These are phyloP conservation scores for Mortierella sp. DNA, from an alignment of 371 early-diverging fungal species.

Conservation along the genomic window DNA sequence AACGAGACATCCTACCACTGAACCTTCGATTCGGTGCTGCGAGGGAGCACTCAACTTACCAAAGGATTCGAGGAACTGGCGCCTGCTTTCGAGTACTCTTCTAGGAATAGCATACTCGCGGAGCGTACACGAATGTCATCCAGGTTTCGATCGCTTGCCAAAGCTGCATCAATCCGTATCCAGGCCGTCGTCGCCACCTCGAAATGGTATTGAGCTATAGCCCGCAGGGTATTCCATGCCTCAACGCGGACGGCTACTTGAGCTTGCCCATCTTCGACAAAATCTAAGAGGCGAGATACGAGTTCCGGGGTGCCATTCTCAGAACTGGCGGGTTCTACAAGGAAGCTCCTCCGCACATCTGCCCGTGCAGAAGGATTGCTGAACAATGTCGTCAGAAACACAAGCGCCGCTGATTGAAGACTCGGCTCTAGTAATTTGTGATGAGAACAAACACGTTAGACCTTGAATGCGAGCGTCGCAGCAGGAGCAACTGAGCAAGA, in stretches of 20 bases:
- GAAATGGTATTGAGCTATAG: slow-evolving; percentile 30
- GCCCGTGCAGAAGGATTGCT: slow-evolving; percentile 26
- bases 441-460: background rate
- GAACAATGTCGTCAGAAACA: slow-evolving; percentile 19
- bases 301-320: background rate
- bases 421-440: slow-evolving; percentile 14
- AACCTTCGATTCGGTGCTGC: no score
- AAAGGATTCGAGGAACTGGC: slow-evolving; percentile 3
- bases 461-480: background rate
- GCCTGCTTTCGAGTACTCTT: slow-evolving; percentile 38
- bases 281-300: slow-evolving; percentile 13
- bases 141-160: slow-evolving; percentile 1
- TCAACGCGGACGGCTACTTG: slow-evolving; percentile 20
- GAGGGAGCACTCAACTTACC: no score
- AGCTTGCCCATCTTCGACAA: slow-evolving; percentile 5
- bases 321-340: background rate
- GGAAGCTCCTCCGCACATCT: slow-evolving; percentile 20
- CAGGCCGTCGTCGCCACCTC: slow-evolving; percentile 7
- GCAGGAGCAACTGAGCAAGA: background rate
- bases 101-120: slow-evolving; percentile 32
- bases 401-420: slow-evolving; percentile 20
- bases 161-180: slow-evolving; percentile 22
- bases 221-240: slow-evolving; percentile 34
- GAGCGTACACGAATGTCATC: slow-evolving; percentile 32
- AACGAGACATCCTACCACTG: no score